A percentile compares a stretch with the other conserved stretches of the same genome.
Conservation (phyloP, 2,329 filamentous ascomycete species). For the Ambrosiella cleistominuta region DNA sequence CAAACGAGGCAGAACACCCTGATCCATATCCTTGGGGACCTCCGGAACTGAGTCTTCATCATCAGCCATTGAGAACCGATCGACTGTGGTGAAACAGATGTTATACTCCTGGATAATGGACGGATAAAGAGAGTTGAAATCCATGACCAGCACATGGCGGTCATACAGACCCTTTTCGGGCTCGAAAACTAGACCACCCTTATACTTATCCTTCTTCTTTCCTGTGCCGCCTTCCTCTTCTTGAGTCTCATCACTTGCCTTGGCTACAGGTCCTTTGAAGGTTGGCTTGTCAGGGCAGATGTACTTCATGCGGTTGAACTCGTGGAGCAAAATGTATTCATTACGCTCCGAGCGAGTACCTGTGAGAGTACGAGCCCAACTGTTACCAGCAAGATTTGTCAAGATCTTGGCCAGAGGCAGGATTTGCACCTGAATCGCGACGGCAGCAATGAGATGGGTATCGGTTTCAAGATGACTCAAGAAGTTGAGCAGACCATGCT, state of each 20-base stretch:
- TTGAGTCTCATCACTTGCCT: conserved; percentile 8
- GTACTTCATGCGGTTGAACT: conserved; percentile 92
- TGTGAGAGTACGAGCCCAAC: conserved; percentile 88
- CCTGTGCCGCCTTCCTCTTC: conserved; percentile 49
- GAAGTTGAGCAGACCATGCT: conserved; percentile 80
- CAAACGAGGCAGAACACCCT: conserved; percentile 74
- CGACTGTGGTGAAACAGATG: conserved; percentile 97
- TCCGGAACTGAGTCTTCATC: conserved; percentile 82
- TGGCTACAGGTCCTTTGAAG: conserved; percentile 38
- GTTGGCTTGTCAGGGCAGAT: conserved; percentile 92
- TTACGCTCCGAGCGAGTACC: conserved; percentile 94
- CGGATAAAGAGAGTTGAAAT: conserved; percentile 97
- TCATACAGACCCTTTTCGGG: conserved; percentile 95
- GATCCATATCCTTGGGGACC: conserved; percentile 58
- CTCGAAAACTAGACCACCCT: conserved; percentile 95
- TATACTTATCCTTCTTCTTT: conserved; percentile 99
- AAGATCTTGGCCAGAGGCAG: conserved; percentile 85
- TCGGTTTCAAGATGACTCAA: conserved; percentile 87
- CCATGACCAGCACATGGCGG: conserved; percentile 97
- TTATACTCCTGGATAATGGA: conserved; percentile 99
- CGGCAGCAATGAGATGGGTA: conserved; percentile 85
- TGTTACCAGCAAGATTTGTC: conserved; percentile 93
- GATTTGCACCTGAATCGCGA: conserved; percentile 79
- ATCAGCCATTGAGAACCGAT: conserved; percentile 51
- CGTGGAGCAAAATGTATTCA: conserved; percentile 96